Conservation (phyloP, 2,329 filamentous ascomycete species). For the Chrysosporium keratinophilum region DNA sequence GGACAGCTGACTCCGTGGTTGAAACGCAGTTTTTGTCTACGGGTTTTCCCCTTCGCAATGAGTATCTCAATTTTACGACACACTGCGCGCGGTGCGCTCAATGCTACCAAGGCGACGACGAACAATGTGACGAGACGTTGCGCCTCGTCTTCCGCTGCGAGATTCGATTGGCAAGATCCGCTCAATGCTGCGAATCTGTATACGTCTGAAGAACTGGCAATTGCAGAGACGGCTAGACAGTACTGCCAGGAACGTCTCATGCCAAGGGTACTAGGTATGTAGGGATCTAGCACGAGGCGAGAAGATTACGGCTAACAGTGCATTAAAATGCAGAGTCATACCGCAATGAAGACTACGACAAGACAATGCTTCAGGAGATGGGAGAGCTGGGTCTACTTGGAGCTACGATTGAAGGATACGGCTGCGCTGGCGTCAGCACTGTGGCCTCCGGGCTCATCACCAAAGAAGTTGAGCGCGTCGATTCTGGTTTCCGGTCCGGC, state of each 20-base stretch:
- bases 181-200: conserved; percentile 62
- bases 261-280: conserved; percentile 72
- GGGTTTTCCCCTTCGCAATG: conserved; percentile 10
- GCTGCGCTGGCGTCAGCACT: conserved; percentile 75
- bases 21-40: no score
- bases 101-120: conserved; percentile 2
- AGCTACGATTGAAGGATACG: conserved; percentile 76
- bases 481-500: conserved; percentile 81
- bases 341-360: conserved; percentile 76
- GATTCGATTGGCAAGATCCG: conserved; percentile 89
- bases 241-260: conserved; percentile 88
- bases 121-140: conserved; percentile 3
- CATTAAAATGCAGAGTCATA: conserved; percentile 56
- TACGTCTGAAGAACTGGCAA: conserved; percentile 83
- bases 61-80: conserved; percentile 10
- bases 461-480: conserved; percentile 78
- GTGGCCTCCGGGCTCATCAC: conserved; percentile 86
- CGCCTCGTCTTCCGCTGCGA: conserved; percentile 17
- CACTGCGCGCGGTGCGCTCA: conserved; percentile 6
- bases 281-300: background rate
- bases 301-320: background rate
- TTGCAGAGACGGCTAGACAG: conserved; percentile 78
- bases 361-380: conserved; percentile 80
- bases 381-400: conserved; percentile 82
- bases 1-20: no score